A percentile compares a stretch with the other conserved stretches of the same genome.
These are phyloP conservation scores for Podaxis rugospora DNA, from an alignment of 768 basidiomycete species.

Conservation along the genomic window DNA sequence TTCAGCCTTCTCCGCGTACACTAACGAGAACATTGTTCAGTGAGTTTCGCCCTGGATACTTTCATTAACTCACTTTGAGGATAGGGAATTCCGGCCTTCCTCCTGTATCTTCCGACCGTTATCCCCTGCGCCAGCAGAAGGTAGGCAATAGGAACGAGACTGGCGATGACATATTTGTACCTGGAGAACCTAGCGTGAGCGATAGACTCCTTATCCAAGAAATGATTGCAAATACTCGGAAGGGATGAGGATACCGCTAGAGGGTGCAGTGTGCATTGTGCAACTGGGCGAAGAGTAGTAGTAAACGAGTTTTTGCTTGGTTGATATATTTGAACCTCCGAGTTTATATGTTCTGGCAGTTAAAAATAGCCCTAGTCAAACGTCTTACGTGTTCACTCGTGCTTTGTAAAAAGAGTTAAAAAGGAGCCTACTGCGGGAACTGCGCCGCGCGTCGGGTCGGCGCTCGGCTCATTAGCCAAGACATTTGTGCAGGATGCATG, in stretches of 20 bases:
- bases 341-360: background rate
- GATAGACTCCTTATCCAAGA: background rate
- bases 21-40: constrained; percentile 24
- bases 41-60: background rate
- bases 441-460: too few relatives aligned
- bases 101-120: constrained; percentile 38
- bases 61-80: constrained; percentile 51
- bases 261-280: background rate
- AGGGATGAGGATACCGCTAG: background rate
- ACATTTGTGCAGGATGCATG: too few relatives aligned
- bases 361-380: background rate
- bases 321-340: background rate
- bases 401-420: too few relatives aligned
- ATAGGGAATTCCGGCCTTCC: constrained; percentile 52
- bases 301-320: background rate
- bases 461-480: too few relatives aligned
- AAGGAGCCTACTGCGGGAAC: too few relatives aligned
- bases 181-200: background rate
- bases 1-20: constrained; percentile 67
- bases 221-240: background rate
- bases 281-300: background rate
- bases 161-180: constrained; percentile 44
- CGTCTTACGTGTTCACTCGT: background rate
- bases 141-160: constrained; percentile 47
- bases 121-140: constrained; percentile 47